Conservation (phyloP, 805 yeast species). For the Wickerhamiella siamensis region DNA sequence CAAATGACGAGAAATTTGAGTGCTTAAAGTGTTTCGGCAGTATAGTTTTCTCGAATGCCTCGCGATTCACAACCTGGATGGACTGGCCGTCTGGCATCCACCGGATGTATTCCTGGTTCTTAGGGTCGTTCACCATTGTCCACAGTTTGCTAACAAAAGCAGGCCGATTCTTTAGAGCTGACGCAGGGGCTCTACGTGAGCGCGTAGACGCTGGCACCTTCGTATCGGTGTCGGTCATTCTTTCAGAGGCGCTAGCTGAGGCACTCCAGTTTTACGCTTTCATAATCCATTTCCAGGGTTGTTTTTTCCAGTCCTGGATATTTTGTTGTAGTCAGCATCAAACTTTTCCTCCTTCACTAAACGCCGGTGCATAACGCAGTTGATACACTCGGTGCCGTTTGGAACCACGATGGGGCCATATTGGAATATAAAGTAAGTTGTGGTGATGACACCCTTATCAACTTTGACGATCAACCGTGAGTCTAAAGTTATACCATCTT, state of each 20-base stretch:
- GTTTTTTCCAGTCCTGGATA: too few relatives aligned
- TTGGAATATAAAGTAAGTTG: too few relatives aligned
- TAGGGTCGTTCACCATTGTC: constrained; percentile 83
- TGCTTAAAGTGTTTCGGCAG: constrained; percentile 91
- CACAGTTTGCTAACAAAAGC: constrained; percentile 83
- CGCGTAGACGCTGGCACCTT: constrained; percentile 2
- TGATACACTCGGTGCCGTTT: too few relatives aligned
- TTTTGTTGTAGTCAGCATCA: too few relatives aligned
- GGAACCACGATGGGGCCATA: too few relatives aligned
- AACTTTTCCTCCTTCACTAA: too few relatives aligned
- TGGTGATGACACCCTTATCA: constrained; percentile 19
- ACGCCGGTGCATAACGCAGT: too few relatives aligned
- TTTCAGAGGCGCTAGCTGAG: too few relatives aligned
- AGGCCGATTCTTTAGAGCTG: not conserved
- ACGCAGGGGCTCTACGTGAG: not conserved
- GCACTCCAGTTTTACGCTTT: too few relatives aligned
- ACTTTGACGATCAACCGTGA: constrained; percentile 19
- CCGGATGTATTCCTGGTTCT: constrained; percentile 52
- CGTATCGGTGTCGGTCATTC: not conserved
- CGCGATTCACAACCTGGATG: constrained; percentile 73
- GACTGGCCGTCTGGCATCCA: constrained; percentile 83
- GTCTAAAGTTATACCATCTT: constrained; percentile 23
- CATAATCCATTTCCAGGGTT: too few relatives aligned
- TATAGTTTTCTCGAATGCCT: constrained; percentile 64
- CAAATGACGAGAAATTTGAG: constrained; percentile 88